A percentile compares a stretch with the other conserved stretches of the same genome.
Evolutionary conservation across 192 early-diverging fungal genomes (phyloP).

Genomic region (Allomyces macrogynus): DNA sequence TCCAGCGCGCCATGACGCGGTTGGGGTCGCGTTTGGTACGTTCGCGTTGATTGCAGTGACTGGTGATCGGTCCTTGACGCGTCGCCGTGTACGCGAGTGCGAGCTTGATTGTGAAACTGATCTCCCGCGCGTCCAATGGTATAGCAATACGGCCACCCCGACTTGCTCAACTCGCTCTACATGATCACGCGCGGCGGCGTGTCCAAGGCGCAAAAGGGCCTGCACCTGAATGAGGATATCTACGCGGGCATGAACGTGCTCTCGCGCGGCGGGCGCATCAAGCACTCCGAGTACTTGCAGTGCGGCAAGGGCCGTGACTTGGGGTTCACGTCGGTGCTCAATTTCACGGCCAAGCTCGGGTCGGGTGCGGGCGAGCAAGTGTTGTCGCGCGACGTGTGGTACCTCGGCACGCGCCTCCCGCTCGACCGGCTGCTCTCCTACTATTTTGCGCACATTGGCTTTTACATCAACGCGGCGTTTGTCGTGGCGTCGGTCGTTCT

Average conservation of each 20-base stretch:
- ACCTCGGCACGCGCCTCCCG: conserved; percentile 62
- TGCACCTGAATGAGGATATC: conserved; percentile 83
- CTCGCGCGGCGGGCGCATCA: conserved; percentile 63
- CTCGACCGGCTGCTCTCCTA: conserved; percentile 72
- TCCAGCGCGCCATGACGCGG: conserved; percentile 67
- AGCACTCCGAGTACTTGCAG: conserved; percentile 79
- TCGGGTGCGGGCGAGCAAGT: conserved; percentile 86
- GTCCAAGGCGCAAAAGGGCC: conserved; percentile 74
- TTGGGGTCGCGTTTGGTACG: conserved; percentile 17
- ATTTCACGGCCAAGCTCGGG: conserved; percentile 76
- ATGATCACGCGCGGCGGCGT: conserved; percentile 76
- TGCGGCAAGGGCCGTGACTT: conserved; percentile 81
- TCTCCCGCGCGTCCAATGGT: too few species aligned
- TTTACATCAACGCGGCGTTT: conserved; percentile 76
- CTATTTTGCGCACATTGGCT: conserved; percentile 73
- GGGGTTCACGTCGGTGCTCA: conserved; percentile 69
- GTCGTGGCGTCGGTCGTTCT: conserved; percentile 59
- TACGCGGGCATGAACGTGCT: conserved; percentile 81
- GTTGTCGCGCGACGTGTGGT: conserved; percentile 80
- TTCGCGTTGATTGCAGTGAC: too few species aligned
- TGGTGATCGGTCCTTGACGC: too few species aligned
- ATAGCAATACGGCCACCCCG: conserved; percentile 76
- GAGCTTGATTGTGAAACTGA: too few species aligned
- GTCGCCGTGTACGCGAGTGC: too few species aligned
- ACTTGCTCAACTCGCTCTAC: conserved; percentile 71